Base-by-base conservation (phyloP, 345 rosid species). In the Brassica juncea region DNA sequence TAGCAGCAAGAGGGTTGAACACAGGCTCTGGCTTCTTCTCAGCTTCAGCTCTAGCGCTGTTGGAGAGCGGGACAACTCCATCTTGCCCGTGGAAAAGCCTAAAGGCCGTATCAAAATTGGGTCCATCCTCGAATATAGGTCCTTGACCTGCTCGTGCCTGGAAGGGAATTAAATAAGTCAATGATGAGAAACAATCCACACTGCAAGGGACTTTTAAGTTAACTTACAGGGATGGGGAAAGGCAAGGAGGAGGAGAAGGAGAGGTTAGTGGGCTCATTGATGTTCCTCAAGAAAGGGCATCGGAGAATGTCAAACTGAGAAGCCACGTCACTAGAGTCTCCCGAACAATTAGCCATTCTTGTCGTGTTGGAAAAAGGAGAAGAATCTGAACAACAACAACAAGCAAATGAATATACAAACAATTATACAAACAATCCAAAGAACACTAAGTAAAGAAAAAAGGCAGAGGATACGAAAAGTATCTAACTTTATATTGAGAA, bases 61-160 rank as follows among this genome's bases (percentile, higher is more conserved):
- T 87, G 1, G 96, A 92, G 77, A 94, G 91, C 2, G 99, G 99
- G 81, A 94, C 97, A 57, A 94, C 99, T 78, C 99, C 99, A 76
- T 91, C 96, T 64, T 47, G 85, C 6, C 99, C 99, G 76, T 94
- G 99, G 85, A 94, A 94, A 77, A 94, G 88, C 87, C 92, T 89
- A 84, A 92, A 92, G 7, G 98, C 91, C 84, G 83, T 88, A 54
- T 92, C 98, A 84, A 92, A 94, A 87, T 91, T 92, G 66, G 96
- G 97, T 23, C 94, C 99, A 89, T 94, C 99, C 86, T 94, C 99
- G 74, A 94, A 94, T 55, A 94, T 94, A 2, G 99, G 99, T 66
- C 97, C 99, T 84, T 87, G 89, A 52, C 87, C 89, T 15, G 86
- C 82, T 15, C 85, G 90, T 2, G 71, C 86, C 97, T 91, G 65